phyloP scores from a whole-genome alignment of 768 basidiomycete species.

The Hygrocybe coccinea region DNA sequence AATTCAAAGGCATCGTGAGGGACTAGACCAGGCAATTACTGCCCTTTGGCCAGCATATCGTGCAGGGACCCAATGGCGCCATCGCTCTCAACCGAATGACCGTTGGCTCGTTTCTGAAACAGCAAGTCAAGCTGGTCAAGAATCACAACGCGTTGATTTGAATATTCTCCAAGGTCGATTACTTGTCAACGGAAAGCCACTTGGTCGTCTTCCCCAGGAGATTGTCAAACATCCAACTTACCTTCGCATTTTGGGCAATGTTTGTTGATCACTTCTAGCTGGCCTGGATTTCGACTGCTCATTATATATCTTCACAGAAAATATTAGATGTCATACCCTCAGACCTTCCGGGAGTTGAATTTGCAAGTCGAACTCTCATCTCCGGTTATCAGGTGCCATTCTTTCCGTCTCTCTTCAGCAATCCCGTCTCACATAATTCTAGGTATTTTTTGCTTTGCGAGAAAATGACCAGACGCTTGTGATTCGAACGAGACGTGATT shows the following conservation, averaged over 20 bases:
- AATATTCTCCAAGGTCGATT: slow-evolving; percentile 40
- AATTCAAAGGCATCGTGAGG: slow-evolving; percentile 1
- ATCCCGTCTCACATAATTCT: slow-evolving; percentile 1
- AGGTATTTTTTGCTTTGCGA: slow-evolving; percentile 31
- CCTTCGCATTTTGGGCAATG: slow-evolving; percentile 32
- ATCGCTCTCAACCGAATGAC: slow-evolving; percentile 14
- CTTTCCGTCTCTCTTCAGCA: not conserved
- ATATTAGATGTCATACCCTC: slow-evolving; percentile 34
- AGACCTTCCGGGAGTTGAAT: slow-evolving; percentile 31
- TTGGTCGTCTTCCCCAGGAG: slow-evolving; percentile 34
- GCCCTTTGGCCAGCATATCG: slow-evolving; percentile 17
- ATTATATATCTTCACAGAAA: slow-evolving; percentile 16
- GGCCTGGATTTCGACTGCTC: not conserved
- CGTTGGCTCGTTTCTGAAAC: slow-evolving; percentile 31
- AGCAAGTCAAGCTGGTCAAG: not conserved
- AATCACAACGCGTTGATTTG: slow-evolving; percentile 31
- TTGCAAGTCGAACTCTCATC: slow-evolving; percentile 21
- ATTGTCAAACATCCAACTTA: slow-evolving; percentile 34
- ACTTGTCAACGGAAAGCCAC: slow-evolving; percentile 38
- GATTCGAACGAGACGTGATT: slow-evolving; percentile 25
- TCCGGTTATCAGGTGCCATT: slow-evolving; percentile 18
- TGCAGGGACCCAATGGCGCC: slow-evolving; percentile 20
- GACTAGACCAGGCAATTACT: slow-evolving; percentile 11
- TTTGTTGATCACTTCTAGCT: slow-evolving; percentile 14
- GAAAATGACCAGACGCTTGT: slow-evolving; percentile 18